These are phyloP conservation scores for Eragrostis nindensis DNA, from an alignment of 176 grass and related monocot genomes.

Conservation along the genomic window DNA sequence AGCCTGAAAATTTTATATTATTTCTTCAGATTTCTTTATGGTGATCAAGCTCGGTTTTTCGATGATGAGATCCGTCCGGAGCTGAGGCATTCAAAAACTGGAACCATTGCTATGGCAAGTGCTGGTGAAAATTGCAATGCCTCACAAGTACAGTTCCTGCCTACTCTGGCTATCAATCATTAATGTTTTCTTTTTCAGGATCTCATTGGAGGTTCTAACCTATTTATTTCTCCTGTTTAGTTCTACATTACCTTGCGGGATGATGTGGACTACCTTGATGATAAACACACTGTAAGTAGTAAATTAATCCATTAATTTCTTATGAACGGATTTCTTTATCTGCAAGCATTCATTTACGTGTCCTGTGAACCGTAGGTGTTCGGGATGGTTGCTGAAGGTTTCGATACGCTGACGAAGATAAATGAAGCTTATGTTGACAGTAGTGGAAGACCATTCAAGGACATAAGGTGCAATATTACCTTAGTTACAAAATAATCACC, in stretches of 20 bases:
- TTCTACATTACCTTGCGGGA: constrained; percentile 93
- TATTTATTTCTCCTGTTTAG: constrained; percentile 43
- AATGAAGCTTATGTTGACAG: constrained; percentile 95
- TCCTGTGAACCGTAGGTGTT: constrained; percentile 64
- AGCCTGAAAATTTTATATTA: constrained; percentile 35
- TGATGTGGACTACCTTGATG: constrained; percentile 94
- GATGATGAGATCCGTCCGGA: constrained; percentile 84
- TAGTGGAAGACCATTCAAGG: constrained; percentile 91
- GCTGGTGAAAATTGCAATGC: constrained; percentile 92
- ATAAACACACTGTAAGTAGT: constrained; percentile 87
- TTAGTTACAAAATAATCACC: constrained; percentile 22
- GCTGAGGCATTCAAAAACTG: constrained; percentile 79
- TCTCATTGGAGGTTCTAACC: background rate
- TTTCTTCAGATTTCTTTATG: constrained; percentile 77
- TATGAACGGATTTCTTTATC: constrained; percentile 6
- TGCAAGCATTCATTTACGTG: background rate
- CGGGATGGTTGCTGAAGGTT: constrained; percentile 83
- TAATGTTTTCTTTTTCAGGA: background rate
- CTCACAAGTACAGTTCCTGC: constrained; percentile 63
- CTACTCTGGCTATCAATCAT: background rate
- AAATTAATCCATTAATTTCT: no score
- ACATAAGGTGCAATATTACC: constrained; percentile 65
- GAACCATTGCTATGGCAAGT: constrained; percentile 94
- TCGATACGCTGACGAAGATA: constrained; percentile 89
- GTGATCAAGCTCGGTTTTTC: constrained; percentile 95